Conservation (phyloP, 2,329 filamentous ascomycete species). For the Phoma sp. region DNA sequence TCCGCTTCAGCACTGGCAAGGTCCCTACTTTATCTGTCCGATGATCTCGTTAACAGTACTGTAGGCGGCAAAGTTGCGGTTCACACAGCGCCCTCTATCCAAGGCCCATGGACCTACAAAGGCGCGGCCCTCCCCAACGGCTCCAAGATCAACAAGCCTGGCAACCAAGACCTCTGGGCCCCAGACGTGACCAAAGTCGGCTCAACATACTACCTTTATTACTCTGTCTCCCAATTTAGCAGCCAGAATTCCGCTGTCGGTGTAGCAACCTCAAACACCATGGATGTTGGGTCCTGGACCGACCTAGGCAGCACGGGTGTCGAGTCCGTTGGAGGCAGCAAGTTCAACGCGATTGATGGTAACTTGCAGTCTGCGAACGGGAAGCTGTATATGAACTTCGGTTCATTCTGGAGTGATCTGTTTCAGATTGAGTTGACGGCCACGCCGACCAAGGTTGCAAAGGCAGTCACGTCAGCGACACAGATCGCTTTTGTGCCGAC, state of each 20-base stretch:
- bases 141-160: constrained; percentile 53
- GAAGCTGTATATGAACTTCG: constrained; percentile 64
- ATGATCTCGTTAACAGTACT: too few species aligned
- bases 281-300: constrained; percentile 64
- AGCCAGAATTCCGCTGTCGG: constrained; percentile 68
- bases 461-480: constrained; percentile 38
- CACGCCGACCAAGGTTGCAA: constrained; percentile 37
- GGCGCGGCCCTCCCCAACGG: constrained; percentile 54
- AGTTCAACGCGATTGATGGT: constrained; percentile 60
- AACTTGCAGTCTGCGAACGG: constrained; percentile 49
- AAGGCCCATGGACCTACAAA: constrained; percentile 57
- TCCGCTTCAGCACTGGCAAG: constrained; percentile 58
- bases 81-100: constrained; percentile 53
- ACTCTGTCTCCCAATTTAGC: constrained; percentile 68
- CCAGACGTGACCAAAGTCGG: constrained; percentile 68
- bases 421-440: constrained; percentile 63
- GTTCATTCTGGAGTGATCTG: constrained; percentile 71
- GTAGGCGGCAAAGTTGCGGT: constrained; percentile 55
- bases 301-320: constrained; percentile 64
- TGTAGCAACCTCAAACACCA: constrained; percentile 54
- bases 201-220: constrained; percentile 67
- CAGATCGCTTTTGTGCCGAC: constrained; percentile 62
- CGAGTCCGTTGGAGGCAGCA: constrained; percentile 36
- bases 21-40: too few species aligned
- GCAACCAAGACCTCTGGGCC: constrained; percentile 61